Evolutionary conservation across 805 yeast genomes (phyloP), one percentile per base, ranked within the genome.

Genomic region (Metahyphopichia silvanorum): DNA sequence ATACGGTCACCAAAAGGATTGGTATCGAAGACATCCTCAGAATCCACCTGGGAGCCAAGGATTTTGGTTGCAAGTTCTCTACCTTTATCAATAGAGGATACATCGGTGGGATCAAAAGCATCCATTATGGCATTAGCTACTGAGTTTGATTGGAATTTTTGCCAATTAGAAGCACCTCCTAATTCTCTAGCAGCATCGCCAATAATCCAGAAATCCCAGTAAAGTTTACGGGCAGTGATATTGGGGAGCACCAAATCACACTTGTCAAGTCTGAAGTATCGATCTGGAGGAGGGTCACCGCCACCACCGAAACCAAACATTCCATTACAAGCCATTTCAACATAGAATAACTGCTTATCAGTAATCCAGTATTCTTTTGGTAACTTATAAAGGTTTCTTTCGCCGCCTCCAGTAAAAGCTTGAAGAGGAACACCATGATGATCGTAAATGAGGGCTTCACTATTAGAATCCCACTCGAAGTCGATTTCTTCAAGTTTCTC

Each of bases 291-390:
- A 4, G 86, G 86, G 35, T 67, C 67, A 17, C 82, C 84, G 31
- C 62, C 69, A 20, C 74, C 73, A 11, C 79, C 78, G 29, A 56
- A 60, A 9, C 96, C 96, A 55, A 84, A 86, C 93, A 91, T 91
- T 12, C 95, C 94, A 61, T 91, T 93, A 55, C 96, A 91, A 9
- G 93, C 85, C 51, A 87, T 80, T 56, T 91, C 98, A 34, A 93
- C 63, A 56, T 85, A 93, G 46, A 89, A 86, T 3, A 55, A 54
- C 51, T 83, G 85, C 44, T 76, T 70, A 9, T 69, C 60, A 5
- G 75, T 65, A 32, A 62, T 71, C 29, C 56, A 44, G 42, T 64
- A 66, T 70, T 82, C 76, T 5, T 57, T 55, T 1, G 94, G 93
- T 26, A 88, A 47, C 14, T 69, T 71, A 63, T 82, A 86, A 38